Evolutionary conservation across 345 rosid genomes (phyloP), one percentile per base, ranked within the genome.

Genomic region (Lagerstroemia speciosa): DNA sequence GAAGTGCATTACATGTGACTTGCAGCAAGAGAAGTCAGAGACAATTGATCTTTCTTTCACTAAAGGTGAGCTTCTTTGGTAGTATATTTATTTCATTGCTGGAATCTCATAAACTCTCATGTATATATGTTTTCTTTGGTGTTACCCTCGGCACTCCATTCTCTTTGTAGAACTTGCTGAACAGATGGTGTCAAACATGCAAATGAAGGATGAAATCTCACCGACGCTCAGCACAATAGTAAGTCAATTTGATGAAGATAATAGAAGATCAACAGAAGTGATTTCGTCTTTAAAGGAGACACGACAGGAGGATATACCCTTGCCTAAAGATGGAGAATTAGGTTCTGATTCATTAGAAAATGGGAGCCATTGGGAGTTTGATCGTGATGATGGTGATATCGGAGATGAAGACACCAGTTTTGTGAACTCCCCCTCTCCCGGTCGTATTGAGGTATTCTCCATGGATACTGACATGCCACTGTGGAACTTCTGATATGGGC

Each of bases 41-140:
- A 70, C 78, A 27, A 73, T 87, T 71, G 98, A 93, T 78, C 84
- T 91, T 70, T 78, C 91, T 55, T 93, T 93, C 62, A 83, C 85
- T 55, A 82, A 72, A 91, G 97, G 98, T 93, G 40, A 73, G 84
- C 67, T 58, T 60, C 32, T 64, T 82, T 73, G 64, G 46, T 27
- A 14, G 30, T 10, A 14, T 1, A 31, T 30, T 0, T 14, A 30
- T 15, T 12, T 31, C 29, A 31, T 60, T 38, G 7, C 17, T 58
- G 34, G 19, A 27, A 58, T 30, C 20, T 14, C 12, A 20, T 20
- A 58, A 19, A 9, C 30, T 29, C 5, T 2, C 20, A 22, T 53
- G 60, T 5, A 58, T n/a, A 3, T 12, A 58, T 58, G 34, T 29
- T 30, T 58, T 29, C 63, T 27, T 29, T 15, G 11, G 2, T 5